Base-by-base conservation (phyloP, 306 rosid species). In the Ormosia semicastrata region DNA sequence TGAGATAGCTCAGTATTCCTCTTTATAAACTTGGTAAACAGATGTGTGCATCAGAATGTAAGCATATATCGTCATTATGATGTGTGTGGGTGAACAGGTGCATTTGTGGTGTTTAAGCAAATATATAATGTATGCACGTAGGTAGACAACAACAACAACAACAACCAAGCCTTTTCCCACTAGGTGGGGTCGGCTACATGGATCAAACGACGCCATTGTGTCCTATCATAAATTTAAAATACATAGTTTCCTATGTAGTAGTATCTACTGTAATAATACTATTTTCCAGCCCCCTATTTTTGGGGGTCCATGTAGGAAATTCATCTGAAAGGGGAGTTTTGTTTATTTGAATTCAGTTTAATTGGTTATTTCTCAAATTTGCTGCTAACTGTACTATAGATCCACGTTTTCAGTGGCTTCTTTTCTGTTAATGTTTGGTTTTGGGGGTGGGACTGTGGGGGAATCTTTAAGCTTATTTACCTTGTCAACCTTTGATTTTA, bases 321-420 rank as follows among this genome's bases (percentile, higher is more conserved):
- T 53, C 39, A 14, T 70, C 41, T 59, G 1, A 17, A 80, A 60
- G 34, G 60, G 54, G 32, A 2, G 3, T 9, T 11, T 8, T 8
- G 18, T 29, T 7, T 32, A 62, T 49, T 56, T n/a, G 13, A 75
- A 66, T 34, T 81, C 29, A 13, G 12, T 66, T 43, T 52, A n/a
- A 32, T 39, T 66, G 76, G 76, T 8, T 82, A 37, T 67, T 65
- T 56, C 81, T 15, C 60, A 41, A 36, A 41, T 49, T 50, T 73
- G 15, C 41, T 46, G 32, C 46, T 17, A 43, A 36, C 30, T 33
- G 47, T 33, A 8, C 34, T 8, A 8, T 46, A 44, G 34, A 32
- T 44, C 33, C 12, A n/a, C 13, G 60, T 13, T 77, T 36, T 65
- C 11, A 1, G 10, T 76, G 32, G 47, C 71, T 65, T 65, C 39